Evolutionary conservation across 495 filamentous ascomycete genomes (phyloP).

Genomic region (Astrothelium macrocarpum): DNA sequence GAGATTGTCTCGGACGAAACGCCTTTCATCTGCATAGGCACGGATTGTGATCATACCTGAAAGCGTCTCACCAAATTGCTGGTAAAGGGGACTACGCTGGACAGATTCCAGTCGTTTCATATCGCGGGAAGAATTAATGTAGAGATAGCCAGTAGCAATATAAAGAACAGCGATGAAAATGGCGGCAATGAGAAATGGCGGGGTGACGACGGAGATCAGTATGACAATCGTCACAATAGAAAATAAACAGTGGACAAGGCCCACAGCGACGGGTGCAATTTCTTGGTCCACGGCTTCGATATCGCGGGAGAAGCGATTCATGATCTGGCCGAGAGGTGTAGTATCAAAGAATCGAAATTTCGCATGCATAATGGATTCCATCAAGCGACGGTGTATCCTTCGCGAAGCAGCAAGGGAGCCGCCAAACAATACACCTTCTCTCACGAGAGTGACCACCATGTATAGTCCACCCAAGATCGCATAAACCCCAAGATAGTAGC

Average conservation of each 20-base stretch:
- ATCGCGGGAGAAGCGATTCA: constrained; percentile 98
- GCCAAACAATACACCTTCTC: constrained; percentile 84
- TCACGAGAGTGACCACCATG: constrained; percentile 60
- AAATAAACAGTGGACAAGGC: constrained; percentile 58
- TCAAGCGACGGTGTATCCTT: constrained; percentile 70
- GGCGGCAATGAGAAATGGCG: constrained; percentile 80
- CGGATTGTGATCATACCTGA: constrained; percentile 95
- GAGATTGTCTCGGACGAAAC: constrained; percentile 92
- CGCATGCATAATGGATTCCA: constrained; percentile 72
- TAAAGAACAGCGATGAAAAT: constrained; percentile 80
- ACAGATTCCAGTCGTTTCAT: constrained; percentile 93
- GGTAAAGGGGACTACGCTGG: constrained; percentile 88
- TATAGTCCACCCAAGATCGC: constrained; percentile 66
- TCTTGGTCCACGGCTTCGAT: constrained; percentile 93
- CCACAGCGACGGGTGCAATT: constrained; percentile 80
- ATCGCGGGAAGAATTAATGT: constrained; percentile 82
- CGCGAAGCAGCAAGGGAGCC: constrained; percentile 84
- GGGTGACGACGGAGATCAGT: constrained; percentile 87
- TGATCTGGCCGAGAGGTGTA: constrained; percentile 90
- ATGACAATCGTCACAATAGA: constrained; percentile 81
- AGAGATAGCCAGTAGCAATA: constrained; percentile 73
- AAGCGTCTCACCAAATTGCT: constrained; percentile 95
- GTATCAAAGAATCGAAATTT: constrained; percentile 97
- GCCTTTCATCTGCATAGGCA: constrained; percentile 87
- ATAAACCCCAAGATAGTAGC: constrained; percentile 78